Evolutionary conservation across 148 eudicot genomes (phyloP), one percentile per base, ranked within the genome.

Genomic region (Nepenthes gracilis): DNA sequence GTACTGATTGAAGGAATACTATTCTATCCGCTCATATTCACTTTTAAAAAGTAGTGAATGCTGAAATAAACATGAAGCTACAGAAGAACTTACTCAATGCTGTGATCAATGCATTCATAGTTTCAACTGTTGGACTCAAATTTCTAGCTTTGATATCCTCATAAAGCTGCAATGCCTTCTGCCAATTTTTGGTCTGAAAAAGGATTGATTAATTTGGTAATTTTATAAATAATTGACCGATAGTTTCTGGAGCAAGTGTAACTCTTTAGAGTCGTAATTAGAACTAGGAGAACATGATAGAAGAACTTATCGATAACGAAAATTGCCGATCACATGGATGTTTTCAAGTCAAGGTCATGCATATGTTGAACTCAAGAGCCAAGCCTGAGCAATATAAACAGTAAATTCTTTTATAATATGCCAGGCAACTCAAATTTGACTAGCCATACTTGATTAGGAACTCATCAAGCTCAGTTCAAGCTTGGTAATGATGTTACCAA

Each of bases 21-120:
- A 40, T 3, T 8, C 4, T 40, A 8, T 40, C 6, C 0, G 6
- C 4, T 3, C 6, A 0, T 49, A n/a, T 3, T 23, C 15, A 49
- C 3, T 49, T 49, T n/a, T n/a, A 11, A n/a, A 49, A 49, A 36
- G 4, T 23, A n/a, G 48, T 6, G 8, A 57, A 57, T 32, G 12
- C 1, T 5, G 7, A 36, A 58, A 15, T 12, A 40, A 47, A 23
- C 40, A 55, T 64, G 32, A 54, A 37, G 37, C 33, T 55, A 55
- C 43, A 55, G 6, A 62, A 36, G 38, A 55, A 77, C 99, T 81
- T 83, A 93, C 99, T 88, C 66, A 93, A 72, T 51, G 87, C 84
- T 65, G 99, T 93, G 55, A 93, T 74, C 64, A 88, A 76, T 47
- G 99, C 99, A 82, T 93, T 93, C 87, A 88, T 74, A 54, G 87